A percentile compares a stretch with the other conserved stretches of the same genome.
phyloP scores from a whole-genome alignment of 169 alveolate species.

The Plasmodium fragile region DNA sequence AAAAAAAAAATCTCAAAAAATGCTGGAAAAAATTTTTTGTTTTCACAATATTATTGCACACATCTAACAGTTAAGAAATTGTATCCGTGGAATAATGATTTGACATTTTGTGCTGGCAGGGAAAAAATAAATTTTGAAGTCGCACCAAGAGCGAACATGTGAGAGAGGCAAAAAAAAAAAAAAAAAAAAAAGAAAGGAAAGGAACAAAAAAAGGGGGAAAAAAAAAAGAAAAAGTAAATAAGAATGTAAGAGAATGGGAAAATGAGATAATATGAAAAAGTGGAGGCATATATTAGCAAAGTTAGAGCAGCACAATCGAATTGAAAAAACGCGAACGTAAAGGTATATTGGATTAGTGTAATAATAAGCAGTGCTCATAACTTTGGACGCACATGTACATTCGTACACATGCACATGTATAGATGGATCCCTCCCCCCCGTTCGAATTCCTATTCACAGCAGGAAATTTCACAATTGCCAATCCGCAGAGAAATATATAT shows the following conservation, averaged over 20 bases:
- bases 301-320: neutral
- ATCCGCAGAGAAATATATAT: neutral
- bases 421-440: neutral
- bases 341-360: neutral
- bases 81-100: neutral
- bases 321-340: neutral
- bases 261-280: neutral
- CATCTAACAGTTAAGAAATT: constrained; percentile 31
- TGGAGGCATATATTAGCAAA: neutral
- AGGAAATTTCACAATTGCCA: neutral
- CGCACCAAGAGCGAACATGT: neutral
- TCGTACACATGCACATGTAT: neutral
- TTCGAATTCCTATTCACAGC: neutral
- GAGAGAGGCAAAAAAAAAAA: neutral
- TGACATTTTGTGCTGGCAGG: neutral
- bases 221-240: neutral
- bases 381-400: neutral
- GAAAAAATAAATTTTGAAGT: neutral
- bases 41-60: constrained; percentile 35
- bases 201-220: neutral
- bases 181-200: neutral
- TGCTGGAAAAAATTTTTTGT: neutral
- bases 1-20: neutral
- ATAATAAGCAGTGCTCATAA: neutral
- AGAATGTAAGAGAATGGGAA: neutral